Base-by-base conservation (phyloP, 768 basidiomycete species). In the Sutorius australiensis region DNA sequence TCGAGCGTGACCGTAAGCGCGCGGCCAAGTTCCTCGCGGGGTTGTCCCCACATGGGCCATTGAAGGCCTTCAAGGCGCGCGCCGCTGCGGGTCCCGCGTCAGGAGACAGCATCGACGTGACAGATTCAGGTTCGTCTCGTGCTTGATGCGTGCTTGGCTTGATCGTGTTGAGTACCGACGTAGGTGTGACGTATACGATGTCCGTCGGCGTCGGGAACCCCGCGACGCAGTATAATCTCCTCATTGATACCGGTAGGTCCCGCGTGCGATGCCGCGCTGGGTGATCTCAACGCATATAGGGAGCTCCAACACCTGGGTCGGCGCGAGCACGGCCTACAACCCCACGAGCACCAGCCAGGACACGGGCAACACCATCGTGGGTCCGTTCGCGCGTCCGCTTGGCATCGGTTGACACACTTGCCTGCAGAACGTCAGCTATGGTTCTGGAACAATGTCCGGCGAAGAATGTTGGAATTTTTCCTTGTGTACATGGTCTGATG, bases 261-360 rank as follows among this genome's bases (percentile, higher is more conserved):
- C 46, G 4, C 34, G 24, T 30, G 19, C 8, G 19, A 45, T 13
- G 14, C 31, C 3, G 17, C 9, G 19, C 24, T 4, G 6, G 5
- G 14, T 43, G 37, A 32, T 37, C 51, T 38, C 11, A 43, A 51
- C 36, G 7, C 17, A 11, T 32, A 11, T 41, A 70, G 78, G 67
- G 58, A 75, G 71, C 69, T 79, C 70, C 40, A 79, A 80, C 65
- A 81, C 78, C 16, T 84, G 81, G 82, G 61, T 83, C 33, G 81
- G 82, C 38, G 83, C 82, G 3, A 69, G 62, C 54, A 73, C 70
- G 56, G 49, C 66, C 36, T 86, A 79, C 66, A 69, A 61, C 3
- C 72, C 67, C 19, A 80, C 81, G 1, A 70, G 63, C 43, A 76
- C 81, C 3, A 77, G 76, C 63, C 68, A 72, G 52, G 65, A 59